Evolutionary conservation across 2,329 filamentous ascomycete genomes (phyloP).

Genomic region (Orbilia blumenaviensis): DNA sequence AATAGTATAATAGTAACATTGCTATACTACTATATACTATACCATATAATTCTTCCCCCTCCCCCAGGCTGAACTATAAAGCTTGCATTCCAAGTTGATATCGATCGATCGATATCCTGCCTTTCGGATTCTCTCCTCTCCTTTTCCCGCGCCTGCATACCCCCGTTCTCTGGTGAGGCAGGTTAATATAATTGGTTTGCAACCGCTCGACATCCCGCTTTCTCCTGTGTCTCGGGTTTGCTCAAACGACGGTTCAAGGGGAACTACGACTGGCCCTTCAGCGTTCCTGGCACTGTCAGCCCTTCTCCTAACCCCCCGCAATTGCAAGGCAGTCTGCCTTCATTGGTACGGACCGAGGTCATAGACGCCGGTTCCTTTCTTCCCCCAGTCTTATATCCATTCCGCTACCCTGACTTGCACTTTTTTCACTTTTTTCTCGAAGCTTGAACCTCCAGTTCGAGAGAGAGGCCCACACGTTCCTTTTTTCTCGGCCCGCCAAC

Average conservation of each 20-base stretch:
- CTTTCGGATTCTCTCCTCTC: neutral
- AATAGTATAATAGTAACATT: no score
- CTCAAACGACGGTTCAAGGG: conserved; percentile 48
- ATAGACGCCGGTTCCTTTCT: conserved; percentile 14
- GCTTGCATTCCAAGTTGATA: conserved; percentile 47
- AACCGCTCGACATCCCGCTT: conserved; percentile 23
- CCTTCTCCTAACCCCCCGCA: conserved; percentile 21
- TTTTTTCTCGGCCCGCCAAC: conserved; percentile 28
- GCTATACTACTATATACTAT: no score
- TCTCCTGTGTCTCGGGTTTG: conserved; percentile 50
- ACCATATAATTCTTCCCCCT: no score
- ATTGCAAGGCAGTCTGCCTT: neutral
- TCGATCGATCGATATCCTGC: neutral
- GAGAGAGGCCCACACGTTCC: conserved; percentile 9
- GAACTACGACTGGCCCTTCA: conserved; percentile 36
- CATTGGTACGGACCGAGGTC: conserved; percentile 23
- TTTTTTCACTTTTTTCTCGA: conserved; percentile 9
- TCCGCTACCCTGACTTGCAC: neutral
- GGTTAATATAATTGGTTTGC: conserved; percentile 45
- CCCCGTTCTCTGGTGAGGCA: conserved; percentile 1
- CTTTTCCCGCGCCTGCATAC: neutral
- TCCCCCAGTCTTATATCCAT: neutral
- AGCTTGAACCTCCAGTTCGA: neutral
- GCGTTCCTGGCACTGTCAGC: conserved; percentile 23
- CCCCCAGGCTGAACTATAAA: no score